Evolutionary conservation across 306 rosid species (phyloP).

Genomic region (Nissolia schottii): DNA sequence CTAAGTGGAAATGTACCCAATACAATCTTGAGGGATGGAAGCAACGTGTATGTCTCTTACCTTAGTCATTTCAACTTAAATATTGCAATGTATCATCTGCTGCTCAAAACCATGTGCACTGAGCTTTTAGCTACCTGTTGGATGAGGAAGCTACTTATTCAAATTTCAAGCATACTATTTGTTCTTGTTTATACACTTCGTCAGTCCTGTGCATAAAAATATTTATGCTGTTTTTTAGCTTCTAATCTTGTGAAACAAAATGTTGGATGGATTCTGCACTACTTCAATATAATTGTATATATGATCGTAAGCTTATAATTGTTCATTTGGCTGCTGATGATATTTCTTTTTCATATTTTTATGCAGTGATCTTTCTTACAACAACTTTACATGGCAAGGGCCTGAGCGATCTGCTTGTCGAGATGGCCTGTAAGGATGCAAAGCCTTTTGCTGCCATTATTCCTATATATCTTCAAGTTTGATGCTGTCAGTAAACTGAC

Average conservation of each 20-base stretch:
- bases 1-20: constrained; percentile 63
- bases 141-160: background rate
- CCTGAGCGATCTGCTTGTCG: constrained; percentile 54
- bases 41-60: constrained; percentile 58
- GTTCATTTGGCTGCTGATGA: background rate
- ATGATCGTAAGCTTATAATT: background rate
- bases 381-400: constrained; percentile 72
- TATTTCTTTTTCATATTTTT: constrained; percentile 18
- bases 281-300: background rate
- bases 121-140: background rate
- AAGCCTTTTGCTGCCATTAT: constrained; percentile 19
- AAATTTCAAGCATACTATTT: background rate
- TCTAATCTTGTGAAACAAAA: background rate
- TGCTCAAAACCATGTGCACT: background rate
- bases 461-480: background rate
- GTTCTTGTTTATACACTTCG: constrained; percentile 3
- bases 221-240: background rate
- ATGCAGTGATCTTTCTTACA: constrained; percentile 90
- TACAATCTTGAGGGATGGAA: constrained; percentile 63
- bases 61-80: constrained; percentile 19
- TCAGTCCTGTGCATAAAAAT: background rate
- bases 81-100: constrained; percentile 1
- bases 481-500: constrained; percentile 17
- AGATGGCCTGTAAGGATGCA: constrained; percentile 43
- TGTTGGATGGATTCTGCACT: background rate